A percentile compares a stretch with the other conserved stretches of the same genome.
Evolutionary conservation across 2,329 filamentous ascomycete genomes (phyloP).

Genomic region (Dryadomyces quercus-mongolicae): DNA sequence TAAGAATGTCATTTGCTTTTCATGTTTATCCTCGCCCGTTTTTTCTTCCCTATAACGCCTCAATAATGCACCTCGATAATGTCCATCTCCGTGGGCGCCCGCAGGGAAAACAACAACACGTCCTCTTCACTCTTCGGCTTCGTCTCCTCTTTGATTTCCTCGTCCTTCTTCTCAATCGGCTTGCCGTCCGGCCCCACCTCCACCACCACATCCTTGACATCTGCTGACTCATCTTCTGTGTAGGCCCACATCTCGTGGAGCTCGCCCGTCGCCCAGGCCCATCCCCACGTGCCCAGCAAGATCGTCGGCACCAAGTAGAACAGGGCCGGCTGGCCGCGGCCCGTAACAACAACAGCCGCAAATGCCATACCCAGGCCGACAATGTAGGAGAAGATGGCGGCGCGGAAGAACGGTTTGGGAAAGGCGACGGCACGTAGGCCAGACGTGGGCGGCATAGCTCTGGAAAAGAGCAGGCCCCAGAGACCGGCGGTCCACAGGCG

Average conservation of each 20-base stretch:
- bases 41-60: too few species aligned
- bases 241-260: conserved; percentile 67
- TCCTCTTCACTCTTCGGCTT: conserved; percentile 5
- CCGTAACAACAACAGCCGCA: conserved; percentile 61
- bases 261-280: conserved; percentile 57
- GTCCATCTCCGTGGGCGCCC: conserved; percentile 1
- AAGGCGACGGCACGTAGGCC: conserved; percentile 41
- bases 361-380: conserved; percentile 68
- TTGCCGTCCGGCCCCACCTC: conserved; percentile 39
- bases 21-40: too few species aligned
- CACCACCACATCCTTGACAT: conserved; percentile 41
- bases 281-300: conserved; percentile 61
- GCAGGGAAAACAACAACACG: background rate
- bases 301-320: conserved; percentile 88
- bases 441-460: conserved; percentile 17
- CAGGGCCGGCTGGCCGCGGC: conserved; percentile 79
- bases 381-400: conserved; percentile 64
- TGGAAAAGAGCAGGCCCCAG: background rate
- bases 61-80: background rate
- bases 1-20: too few species aligned
- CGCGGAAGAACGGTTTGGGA: conserved; percentile 74
- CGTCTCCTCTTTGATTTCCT: background rate
- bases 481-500: conserved; percentile 56
- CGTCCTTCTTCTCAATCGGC: conserved; percentile 21
- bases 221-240: conserved; percentile 56